Evolutionary conservation across 2,329 filamentous ascomycete species (phyloP).

Genomic region (Aspergillus ustus): DNA sequence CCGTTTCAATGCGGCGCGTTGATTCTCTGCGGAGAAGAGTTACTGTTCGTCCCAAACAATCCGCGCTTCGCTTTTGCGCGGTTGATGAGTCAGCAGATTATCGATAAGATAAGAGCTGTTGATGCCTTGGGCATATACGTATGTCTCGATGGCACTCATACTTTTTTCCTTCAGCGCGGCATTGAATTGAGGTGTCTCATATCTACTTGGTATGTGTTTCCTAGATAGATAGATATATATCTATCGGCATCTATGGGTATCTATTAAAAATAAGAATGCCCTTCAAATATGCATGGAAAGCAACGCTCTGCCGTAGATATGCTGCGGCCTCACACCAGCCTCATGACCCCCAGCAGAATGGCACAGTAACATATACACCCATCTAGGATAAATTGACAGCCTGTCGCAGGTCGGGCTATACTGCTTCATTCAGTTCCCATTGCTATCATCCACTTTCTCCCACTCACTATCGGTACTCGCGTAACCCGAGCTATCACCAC

Average conservation of each 20-base stretch:
- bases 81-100: slow-evolving; percentile 15
- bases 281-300: slow-evolving; percentile 8
- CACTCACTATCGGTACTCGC: slow-evolving; percentile 92
- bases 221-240: not conserved
- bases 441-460: slow-evolving; percentile 77
- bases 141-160: not conserved
- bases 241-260: slow-evolving; percentile 21
- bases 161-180: not conserved
- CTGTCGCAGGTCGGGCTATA: not conserved
- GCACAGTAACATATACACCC: not conserved
- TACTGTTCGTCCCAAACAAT: slow-evolving; percentile 8
- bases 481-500: slow-evolving; percentile 58
- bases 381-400: not conserved
- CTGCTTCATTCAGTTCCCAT: slow-evolving; percentile 7
- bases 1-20: not conserved
- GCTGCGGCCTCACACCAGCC: not conserved
- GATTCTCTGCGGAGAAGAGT: not conserved
- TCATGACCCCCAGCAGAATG: not conserved
- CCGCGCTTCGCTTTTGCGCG: not conserved
- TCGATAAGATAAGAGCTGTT: slow-evolving; percentile 19
- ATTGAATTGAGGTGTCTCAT: not conserved
- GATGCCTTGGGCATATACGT: not conserved
- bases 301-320: not conserved
- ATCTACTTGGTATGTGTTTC: not conserved
- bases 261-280: slow-evolving; percentile 12